phyloP scores from a whole-genome alignment of 2,329 filamentous ascomycete genomes.

The Rosellinia necatrix region DNA sequence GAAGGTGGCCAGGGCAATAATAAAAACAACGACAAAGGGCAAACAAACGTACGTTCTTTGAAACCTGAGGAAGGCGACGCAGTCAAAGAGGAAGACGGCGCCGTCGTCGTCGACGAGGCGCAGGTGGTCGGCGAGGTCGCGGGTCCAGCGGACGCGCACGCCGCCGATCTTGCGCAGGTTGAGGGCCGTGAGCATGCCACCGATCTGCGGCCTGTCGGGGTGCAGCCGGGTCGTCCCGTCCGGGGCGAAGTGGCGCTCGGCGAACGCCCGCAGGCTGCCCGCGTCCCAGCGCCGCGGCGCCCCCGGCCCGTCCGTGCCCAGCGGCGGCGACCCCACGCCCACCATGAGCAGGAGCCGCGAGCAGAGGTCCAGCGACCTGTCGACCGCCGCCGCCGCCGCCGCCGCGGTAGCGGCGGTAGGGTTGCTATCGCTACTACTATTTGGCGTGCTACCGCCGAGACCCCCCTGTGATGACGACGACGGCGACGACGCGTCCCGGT shows the following conservation, averaged over 20 bases:
- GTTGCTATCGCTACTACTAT: too few species aligned
- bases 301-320: conserved; percentile 14
- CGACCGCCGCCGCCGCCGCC: background rate
- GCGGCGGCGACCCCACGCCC: conserved; percentile 23
- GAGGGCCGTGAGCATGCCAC: conserved; percentile 31
- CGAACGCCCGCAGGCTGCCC: conserved; percentile 17
- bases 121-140: conserved; percentile 47
- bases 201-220: conserved; percentile 26
- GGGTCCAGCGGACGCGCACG: conserved; percentile 41
- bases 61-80: conserved; percentile 42
- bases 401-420: background rate
- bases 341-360: conserved; percentile 22
- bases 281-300: conserved; percentile 15
- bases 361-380: conserved; percentile 23
- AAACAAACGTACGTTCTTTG: conserved; percentile 30
- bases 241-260: conserved; percentile 9
- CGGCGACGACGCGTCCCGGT: conserved; percentile 14
- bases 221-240: background rate
- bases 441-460: background rate
- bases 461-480: too few species aligned
- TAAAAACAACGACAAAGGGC: too few species aligned
- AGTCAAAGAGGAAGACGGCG: conserved; percentile 45
- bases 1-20: too few species aligned
- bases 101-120: conserved; percentile 43
- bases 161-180: conserved; percentile 41